Base-by-base conservation (phyloP, 176 grass and related monocot species). In the Olyra latifolia region DNA sequence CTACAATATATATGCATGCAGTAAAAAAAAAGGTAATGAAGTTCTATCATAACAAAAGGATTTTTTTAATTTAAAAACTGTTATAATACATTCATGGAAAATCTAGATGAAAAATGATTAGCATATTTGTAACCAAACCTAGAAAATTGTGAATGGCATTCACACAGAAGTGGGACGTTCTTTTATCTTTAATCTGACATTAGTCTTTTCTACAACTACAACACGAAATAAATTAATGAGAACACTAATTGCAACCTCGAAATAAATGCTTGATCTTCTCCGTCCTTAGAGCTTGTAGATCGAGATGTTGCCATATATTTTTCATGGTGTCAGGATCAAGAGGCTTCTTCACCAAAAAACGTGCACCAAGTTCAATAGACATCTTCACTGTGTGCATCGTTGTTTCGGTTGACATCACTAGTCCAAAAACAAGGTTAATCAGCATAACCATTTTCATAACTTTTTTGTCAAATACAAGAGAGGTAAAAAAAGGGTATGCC, bases 261-360 rank as follows among this genome's bases (percentile, higher is more conserved):
- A n/a, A 19, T 12, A 80, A 41, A 69, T 20, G 23, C 22, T 56
- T 52, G 3, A 80, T 44, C 29, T 15, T 57, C 8, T 69, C 23
- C 48, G n/a, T 41, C 15, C 49, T 54, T 2, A 43, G 47, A 54
- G 14, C 30, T 27, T 56, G 43, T 43, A 44, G 22, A 19, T 69
- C 32, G 1, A 80, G 77, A 80, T 80, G 50, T 57, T 80, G 77
- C 77, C 48, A 68, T 17, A 69, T 43, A 22, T 43, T 68, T 6
- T 11, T 15, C 29, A 56, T 28, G 2, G 48, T 27, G 16, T 6
- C 24, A 4, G 28, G 4, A 56, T 43, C 30, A 25, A 67, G 47
- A 79, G 63, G 62, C 49, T 79, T 79, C n/a, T 79, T 79, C 32
- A 27, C 77, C 62, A 80, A 40, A 67, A 80, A 68, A 27, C 62